Conservation (phyloP, 2,329 filamentous ascomycete genomes). For the Fusarium siculi region DNA sequence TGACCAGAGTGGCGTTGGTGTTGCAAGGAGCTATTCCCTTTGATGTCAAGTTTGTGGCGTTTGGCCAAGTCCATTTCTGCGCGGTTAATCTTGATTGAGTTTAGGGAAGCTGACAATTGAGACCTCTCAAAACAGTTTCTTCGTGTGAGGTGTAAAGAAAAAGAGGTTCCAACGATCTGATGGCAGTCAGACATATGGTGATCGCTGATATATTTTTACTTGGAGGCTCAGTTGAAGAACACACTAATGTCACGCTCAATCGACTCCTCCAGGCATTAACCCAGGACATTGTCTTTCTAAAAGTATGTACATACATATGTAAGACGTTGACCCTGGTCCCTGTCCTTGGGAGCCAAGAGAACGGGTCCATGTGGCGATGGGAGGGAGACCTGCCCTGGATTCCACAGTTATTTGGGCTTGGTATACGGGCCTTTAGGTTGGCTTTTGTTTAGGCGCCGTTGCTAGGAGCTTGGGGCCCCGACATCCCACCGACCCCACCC, state of each 20-base stretch:
- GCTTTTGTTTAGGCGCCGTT: constrained; percentile 43
- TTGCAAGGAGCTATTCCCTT: constrained; percentile 20
- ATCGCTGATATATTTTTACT: not conserved
- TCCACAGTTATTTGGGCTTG: constrained; percentile 22
- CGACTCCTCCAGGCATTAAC: constrained; percentile 2
- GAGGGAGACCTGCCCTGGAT: constrained; percentile 18
- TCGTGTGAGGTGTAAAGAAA: not conserved
- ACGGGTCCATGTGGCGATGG: constrained; percentile 25
- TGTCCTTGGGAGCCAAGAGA: constrained; percentile 20
- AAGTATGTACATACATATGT: not conserved
- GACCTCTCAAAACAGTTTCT: not conserved
- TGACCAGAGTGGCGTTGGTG: constrained; percentile 23
- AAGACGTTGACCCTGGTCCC: constrained; percentile 14
- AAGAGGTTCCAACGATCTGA: not conserved
- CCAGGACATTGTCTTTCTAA: constrained; percentile 2
- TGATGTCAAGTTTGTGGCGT: constrained; percentile 31
- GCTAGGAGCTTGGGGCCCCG: constrained; percentile 42
- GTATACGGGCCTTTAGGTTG: constrained; percentile 30
- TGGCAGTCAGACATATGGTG: not conserved
- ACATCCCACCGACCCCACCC: constrained; percentile 31
- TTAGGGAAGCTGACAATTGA: constrained; percentile 9
- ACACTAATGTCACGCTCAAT: constrained; percentile 2
- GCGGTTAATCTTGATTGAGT: constrained; percentile 38
- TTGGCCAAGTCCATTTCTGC: constrained; percentile 26
- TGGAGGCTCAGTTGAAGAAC: not conserved